These are phyloP conservation scores for Arabidopsis lyrata DNA, from an alignment of 441 rosid species.

Conservation along the genomic window DNA sequence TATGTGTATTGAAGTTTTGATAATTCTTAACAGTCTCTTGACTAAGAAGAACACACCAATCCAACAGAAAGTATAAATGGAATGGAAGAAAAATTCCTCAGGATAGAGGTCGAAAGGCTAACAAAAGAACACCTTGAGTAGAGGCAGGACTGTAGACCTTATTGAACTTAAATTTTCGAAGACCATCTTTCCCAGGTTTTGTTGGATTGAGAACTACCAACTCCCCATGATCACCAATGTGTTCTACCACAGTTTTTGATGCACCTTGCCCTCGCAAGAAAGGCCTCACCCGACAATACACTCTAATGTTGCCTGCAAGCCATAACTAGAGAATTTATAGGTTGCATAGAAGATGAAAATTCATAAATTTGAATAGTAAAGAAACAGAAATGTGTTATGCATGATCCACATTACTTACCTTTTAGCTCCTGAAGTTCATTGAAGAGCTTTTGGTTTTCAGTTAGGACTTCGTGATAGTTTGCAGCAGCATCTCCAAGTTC, in stretches of 20 bases:
- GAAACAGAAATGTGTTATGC: neutral
- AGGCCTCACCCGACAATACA: slow-evolving; percentile 85
- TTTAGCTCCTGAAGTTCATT: slow-evolving; percentile 92
- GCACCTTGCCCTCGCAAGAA: slow-evolving; percentile 62
- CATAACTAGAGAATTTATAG: slow-evolving; percentile 21
- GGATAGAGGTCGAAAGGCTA: slow-evolving; percentile 17
- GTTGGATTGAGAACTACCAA: slow-evolving; percentile 72
- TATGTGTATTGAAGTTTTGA: neutral
- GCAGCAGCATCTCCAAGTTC: slow-evolving; percentile 65
- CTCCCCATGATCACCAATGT: slow-evolving; percentile 80
- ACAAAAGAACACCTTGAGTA: slow-evolving; percentile 73
- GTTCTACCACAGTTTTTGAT: slow-evolving; percentile 57
- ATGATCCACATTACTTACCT: slow-evolving; percentile 54
- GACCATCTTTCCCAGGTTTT: slow-evolving; percentile 84
- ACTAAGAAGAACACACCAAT: slow-evolving; percentile 9
- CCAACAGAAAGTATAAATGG: neutral
- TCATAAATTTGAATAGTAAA: neutral
- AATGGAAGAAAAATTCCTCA: neutral
- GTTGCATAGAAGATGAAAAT: slow-evolving; percentile 7
- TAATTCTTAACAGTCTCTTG: neutral
- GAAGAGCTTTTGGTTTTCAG: slow-evolving; percentile 81
- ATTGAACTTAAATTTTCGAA: slow-evolving; percentile 73
- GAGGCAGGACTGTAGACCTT: slow-evolving; percentile 76
- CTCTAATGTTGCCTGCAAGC: slow-evolving; percentile 83
- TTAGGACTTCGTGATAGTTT: slow-evolving; percentile 71